These are phyloP conservation scores for Pichia rugopelliculosa DNA, from an alignment of 805 yeast genomes.

Conservation along the genomic window DNA sequence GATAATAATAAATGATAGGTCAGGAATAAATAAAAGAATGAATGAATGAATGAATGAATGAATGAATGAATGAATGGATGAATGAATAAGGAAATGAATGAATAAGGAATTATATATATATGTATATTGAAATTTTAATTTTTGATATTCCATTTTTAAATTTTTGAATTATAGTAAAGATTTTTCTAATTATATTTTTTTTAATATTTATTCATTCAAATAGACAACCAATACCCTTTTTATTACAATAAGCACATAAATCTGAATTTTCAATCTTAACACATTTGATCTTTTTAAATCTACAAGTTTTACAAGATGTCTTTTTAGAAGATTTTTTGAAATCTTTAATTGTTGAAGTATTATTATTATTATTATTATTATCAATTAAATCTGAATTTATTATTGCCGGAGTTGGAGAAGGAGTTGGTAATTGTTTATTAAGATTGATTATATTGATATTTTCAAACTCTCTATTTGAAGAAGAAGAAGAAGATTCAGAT, in stretches of 20 bases:
- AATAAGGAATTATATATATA: too few species aligned
- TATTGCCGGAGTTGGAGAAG: background rate
- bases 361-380: too few species aligned
- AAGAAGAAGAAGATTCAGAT: too few species aligned
- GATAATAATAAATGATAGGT: background rate
- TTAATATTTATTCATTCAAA: conserved; percentile 46
- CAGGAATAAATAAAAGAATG: background rate
- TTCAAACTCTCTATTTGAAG: background rate
- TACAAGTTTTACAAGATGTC: conserved; percentile 28
- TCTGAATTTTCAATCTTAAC: conserved; percentile 22
- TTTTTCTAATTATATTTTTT: background rate
- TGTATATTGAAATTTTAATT: background rate
- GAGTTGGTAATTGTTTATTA: conserved; percentile 5
- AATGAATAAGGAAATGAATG: too few species aligned
- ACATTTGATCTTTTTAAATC: conserved; percentile 30
- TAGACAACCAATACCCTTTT: conserved; percentile 31
- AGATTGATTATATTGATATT: background rate
- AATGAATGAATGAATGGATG: background rate
- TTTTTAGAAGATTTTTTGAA: conserved; percentile 20
- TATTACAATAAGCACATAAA: conserved; percentile 24
- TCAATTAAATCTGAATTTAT: background rate
- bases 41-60: too few species aligned
- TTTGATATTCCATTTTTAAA: too few species aligned
- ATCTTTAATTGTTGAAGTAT: background rate
- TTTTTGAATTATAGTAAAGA: background rate